phyloP scores from a whole-genome alignment of 139 green algal species.

The Chlamydomonas schloesseri region DNA sequence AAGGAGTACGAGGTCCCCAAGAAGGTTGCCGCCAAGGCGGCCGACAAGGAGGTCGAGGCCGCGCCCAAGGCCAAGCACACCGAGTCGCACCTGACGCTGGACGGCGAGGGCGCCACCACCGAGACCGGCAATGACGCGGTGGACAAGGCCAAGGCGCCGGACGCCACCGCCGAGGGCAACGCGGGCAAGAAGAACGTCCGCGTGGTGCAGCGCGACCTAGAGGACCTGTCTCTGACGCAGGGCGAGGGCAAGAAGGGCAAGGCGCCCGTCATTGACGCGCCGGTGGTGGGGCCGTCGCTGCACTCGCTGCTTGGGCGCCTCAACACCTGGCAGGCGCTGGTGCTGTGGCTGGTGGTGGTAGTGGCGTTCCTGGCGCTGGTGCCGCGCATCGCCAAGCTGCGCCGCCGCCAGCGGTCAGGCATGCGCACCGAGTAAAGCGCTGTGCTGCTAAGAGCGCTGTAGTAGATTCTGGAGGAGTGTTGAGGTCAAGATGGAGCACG shows the following conservation, averaged over 20 bases:
- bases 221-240: slow-evolving; percentile 28
- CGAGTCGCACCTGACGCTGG: background rate
- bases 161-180: background rate
- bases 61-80: background rate
- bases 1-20: slow-evolving; percentile 6
- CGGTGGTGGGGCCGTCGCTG: background rate
- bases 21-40: background rate
- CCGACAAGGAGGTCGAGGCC: background rate
- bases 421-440: slow-evolving; percentile 44
- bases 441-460: too few species aligned
- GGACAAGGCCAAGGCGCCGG: background rate
- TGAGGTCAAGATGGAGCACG: background rate
- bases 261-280: background rate
- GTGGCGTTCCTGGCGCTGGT: slow-evolving; percentile 31
- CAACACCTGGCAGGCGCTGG: slow-evolving; percentile 34
- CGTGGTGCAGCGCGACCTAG: background rate
- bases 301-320: background rate
- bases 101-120: background rate
- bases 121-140: background rate
- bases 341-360: slow-evolving; percentile 43
- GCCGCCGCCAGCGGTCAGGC: slow-evolving; percentile 41
- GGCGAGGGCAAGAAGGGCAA: background rate
- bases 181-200: background rate
- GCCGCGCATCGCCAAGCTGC: slow-evolving; percentile 18
- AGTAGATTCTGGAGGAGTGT: background rate